Conservation (phyloP, 495 filamentous ascomycete genomes). For the Extremus antarcticus region DNA sequence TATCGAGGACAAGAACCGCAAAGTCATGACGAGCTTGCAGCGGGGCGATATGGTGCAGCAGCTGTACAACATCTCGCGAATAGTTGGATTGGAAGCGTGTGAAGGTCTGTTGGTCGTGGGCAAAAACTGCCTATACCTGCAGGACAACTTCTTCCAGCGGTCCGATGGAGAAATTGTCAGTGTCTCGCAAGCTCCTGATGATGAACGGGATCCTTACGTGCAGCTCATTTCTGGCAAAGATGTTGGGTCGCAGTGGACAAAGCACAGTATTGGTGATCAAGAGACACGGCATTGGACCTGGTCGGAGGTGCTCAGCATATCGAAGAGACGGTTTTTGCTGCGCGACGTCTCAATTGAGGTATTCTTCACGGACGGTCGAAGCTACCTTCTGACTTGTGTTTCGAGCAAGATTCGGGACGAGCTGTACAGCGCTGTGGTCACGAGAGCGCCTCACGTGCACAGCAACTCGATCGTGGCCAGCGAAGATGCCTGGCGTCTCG, state of each 20-base stretch:
- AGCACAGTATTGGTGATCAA: slow-evolving; percentile 49
- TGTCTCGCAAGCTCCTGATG: slow-evolving; percentile 81
- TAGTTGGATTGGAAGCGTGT: slow-evolving; percentile 81
- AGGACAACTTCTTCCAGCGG: slow-evolving; percentile 90
- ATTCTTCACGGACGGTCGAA: slow-evolving; percentile 92
- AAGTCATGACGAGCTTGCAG: slow-evolving; percentile 89
- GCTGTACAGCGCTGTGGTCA: slow-evolving; percentile 58
- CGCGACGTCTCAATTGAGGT: slow-evolving; percentile 90
- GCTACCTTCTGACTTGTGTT: slow-evolving; percentile 80
- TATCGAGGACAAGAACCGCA: slow-evolving; percentile 85
- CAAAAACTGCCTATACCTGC: slow-evolving; percentile 84
- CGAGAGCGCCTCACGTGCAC: slow-evolving; percentile 67
- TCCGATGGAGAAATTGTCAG: slow-evolving; percentile 93
- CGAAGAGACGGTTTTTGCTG: slow-evolving; percentile 88
- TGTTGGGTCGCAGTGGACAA: slow-evolving; percentile 39
- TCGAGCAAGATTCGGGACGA: slow-evolving; percentile 63
- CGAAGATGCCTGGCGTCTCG: slow-evolving; percentile 77
- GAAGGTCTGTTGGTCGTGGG: slow-evolving; percentile 89
- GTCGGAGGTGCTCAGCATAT: slow-evolving; percentile 91
- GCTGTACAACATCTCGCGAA: slow-evolving; percentile 87
- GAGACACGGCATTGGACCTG: slow-evolving; percentile 86
- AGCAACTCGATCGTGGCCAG: slow-evolving; percentile 40
- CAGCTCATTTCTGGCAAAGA: slow-evolving; percentile 82
- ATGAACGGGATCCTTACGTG: slow-evolving; percentile 90
- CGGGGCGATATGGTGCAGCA: slow-evolving; percentile 86